A percentile compares a stretch with the other conserved stretches of the same genome.
Evolutionary conservation across 805 yeast species (phyloP).

Genomic region (Grigorovia yakushimaensis): DNA sequence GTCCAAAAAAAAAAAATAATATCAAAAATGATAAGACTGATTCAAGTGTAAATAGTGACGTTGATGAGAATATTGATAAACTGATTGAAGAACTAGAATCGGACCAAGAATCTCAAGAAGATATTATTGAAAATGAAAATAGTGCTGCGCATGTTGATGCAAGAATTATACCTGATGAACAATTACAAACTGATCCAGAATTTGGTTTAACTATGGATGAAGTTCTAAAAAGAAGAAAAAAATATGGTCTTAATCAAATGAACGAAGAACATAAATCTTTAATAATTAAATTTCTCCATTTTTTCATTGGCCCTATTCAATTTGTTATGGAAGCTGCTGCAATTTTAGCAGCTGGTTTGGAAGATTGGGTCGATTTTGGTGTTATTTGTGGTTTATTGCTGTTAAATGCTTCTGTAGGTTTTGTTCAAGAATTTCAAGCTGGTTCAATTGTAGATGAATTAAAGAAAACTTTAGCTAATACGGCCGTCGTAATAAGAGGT

Average conservation of each 20-base stretch:
- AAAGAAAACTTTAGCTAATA: conserved; percentile 88
- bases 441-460: conserved; percentile 95
- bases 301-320: conserved; percentile 92
- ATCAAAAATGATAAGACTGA: not conserved
- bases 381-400: conserved; percentile 81
- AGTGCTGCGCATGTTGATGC: conserved; percentile 43
- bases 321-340: conserved; percentile 98
- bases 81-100: conserved; percentile 69
- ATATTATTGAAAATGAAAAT: conserved; percentile 19
- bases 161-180: conserved; percentile 77
- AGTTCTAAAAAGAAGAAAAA: conserved; percentile 75
- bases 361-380: conserved; percentile 99
- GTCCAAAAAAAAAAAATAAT: not conserved
- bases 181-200: conserved; percentile 71
- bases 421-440: conserved; percentile 95
- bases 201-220: conserved; percentile 71
- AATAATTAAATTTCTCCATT: conserved; percentile 69
- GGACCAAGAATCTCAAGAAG: conserved; percentile 44
- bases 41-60: conserved; percentile 15
- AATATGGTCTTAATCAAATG: conserved; percentile 85
- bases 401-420: conserved; percentile 90
- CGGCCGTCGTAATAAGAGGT: conserved; percentile 79
- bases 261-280: conserved; percentile 78
- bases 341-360: conserved; percentile 86
- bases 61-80: conserved; percentile 61